A percentile compares a stretch with the other conserved stretches of the same genome.
Evolutionary conservation across 2,329 filamentous ascomycete species (phyloP).

Genomic region (Thielaviopsis musarum): DNA sequence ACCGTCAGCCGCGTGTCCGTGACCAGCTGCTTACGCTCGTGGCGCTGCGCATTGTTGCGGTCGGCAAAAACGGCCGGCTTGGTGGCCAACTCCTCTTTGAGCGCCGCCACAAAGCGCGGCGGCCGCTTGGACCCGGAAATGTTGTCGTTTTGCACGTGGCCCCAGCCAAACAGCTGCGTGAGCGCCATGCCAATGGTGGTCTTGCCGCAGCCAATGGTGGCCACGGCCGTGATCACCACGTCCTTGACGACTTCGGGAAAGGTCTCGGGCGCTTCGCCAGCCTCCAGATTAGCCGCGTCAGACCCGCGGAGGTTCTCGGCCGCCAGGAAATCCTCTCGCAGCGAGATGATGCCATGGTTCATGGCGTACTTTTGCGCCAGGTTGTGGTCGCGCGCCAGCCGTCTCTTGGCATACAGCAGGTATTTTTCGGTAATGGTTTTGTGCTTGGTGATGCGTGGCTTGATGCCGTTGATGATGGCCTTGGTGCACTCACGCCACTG

Average conservation of each 20-base stretch:
- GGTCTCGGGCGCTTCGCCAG: conserved; percentile 28
- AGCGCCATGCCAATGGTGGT: conserved; percentile 79
- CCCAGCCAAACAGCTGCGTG: conserved; percentile 72
- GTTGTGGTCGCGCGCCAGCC: conserved; percentile 49
- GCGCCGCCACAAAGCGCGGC: conserved; percentile 55
- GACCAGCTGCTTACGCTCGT: conserved; percentile 78
- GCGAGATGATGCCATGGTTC: conserved; percentile 88
- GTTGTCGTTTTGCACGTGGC: conserved; percentile 92
- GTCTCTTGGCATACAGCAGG: conserved; percentile 59
- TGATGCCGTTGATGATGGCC: conserved; percentile 57
- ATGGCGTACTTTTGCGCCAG: conserved; percentile 57
- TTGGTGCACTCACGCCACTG: conserved; percentile 98
- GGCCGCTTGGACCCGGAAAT: conserved; percentile 58
- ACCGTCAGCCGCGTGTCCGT: conserved; percentile 52
- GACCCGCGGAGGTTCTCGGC: conserved; percentile 73
- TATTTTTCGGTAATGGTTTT: conserved; percentile 82
- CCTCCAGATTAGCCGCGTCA: conserved; percentile 67
- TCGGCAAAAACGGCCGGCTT: conserved; percentile 72
- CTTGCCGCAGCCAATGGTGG: conserved; percentile 92
- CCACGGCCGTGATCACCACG: conserved; percentile 74
- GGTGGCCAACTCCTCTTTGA: conserved; percentile 46
- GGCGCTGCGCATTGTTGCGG: conserved; percentile 80
- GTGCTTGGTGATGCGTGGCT: conserved; percentile 74
- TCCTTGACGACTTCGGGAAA: conserved; percentile 39
- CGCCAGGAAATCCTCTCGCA: conserved; percentile 74